Evolutionary conservation across 1,284 basidiomycete genomes (phyloP).

Genomic region (Tylopilus sp.): DNA sequence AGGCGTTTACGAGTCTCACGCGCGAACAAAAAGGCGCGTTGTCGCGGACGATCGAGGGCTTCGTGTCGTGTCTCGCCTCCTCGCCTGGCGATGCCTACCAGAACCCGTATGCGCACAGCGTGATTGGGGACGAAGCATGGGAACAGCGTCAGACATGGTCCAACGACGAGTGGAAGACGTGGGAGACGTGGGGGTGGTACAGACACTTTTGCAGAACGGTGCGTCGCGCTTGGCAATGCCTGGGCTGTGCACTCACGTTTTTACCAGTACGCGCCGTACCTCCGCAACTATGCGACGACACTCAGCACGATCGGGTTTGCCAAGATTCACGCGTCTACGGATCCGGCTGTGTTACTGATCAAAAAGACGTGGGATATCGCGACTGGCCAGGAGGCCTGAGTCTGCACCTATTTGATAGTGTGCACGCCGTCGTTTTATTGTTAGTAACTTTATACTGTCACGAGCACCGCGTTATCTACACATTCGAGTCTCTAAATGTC

Average conservation of each 20-base stretch:
- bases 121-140: slow-evolving; percentile 65
- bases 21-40: slow-evolving; percentile 73
- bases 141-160: slow-evolving; percentile 66
- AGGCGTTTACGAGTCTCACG: slow-evolving; percentile 69
- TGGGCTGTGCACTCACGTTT: neutral
- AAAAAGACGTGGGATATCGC: slow-evolving; percentile 70
- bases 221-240: slow-evolving; percentile 25
- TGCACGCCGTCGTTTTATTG: neutral
- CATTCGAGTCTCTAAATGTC: neutral
- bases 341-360: slow-evolving; percentile 57
- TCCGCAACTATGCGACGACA: slow-evolving; percentile 67
- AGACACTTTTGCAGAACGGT: slow-evolving; percentile 80
- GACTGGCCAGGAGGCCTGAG: slow-evolving; percentile 52
- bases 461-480: slow-evolving; percentile 9
- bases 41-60: slow-evolving; percentile 65
- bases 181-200: slow-evolving; percentile 88
- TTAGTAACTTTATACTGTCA: slow-evolving; percentile 14
- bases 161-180: slow-evolving; percentile 70
- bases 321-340: slow-evolving; percentile 53
- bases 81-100: slow-evolving; percentile 40
- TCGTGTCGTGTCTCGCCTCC: slow-evolving; percentile 60
- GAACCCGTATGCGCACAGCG: slow-evolving; percentile 47
- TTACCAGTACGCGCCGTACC: slow-evolving; percentile 69
- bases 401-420: neutral
- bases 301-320: slow-evolving; percentile 63